Conservation (phyloP, 2,329 filamentous ascomycete genomes). For the Colletotrichum phormii region DNA sequence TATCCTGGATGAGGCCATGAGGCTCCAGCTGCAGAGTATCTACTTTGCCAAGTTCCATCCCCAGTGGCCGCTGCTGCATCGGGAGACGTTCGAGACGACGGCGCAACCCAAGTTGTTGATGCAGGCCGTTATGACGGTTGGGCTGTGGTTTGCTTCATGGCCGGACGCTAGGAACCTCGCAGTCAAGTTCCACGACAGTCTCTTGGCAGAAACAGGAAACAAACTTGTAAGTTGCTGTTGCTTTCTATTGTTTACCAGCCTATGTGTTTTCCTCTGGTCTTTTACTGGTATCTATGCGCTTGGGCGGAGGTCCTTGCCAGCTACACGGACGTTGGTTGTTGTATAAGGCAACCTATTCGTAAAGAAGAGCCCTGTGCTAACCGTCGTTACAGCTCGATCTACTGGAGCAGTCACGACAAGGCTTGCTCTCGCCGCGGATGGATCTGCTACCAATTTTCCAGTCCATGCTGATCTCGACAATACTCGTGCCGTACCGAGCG, state of each 20-base stretch:
- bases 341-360: background rate
- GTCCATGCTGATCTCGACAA: constrained; percentile 13
- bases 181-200: constrained; percentile 14
- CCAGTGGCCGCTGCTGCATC: constrained; percentile 26
- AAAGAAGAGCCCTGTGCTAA: background rate
- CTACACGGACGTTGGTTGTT: background rate
- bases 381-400: constrained; percentile 5
- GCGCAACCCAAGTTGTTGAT: constrained; percentile 11
- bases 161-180: background rate
- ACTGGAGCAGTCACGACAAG: constrained; percentile 15
- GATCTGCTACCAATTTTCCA: constrained; percentile 24
- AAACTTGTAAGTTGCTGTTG: constrained; percentile 8
- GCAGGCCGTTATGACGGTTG: constrained; percentile 18
- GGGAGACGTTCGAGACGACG: constrained; percentile 12
- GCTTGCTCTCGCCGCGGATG: constrained; percentile 8
- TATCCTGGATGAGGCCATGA: constrained; percentile 5
- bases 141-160: constrained; percentile 18
- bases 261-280: no score
- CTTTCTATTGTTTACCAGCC: background rate
- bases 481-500: constrained; percentile 24
- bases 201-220: constrained; percentile 16
- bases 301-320: background rate
- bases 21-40: constrained; percentile 8
- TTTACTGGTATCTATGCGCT: background rate
- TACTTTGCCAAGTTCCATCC: constrained; percentile 29